These are phyloP conservation scores for Entamoeba dispar DNA, from an alignment of 208 protist species.

Conservation along the genomic window DNA sequence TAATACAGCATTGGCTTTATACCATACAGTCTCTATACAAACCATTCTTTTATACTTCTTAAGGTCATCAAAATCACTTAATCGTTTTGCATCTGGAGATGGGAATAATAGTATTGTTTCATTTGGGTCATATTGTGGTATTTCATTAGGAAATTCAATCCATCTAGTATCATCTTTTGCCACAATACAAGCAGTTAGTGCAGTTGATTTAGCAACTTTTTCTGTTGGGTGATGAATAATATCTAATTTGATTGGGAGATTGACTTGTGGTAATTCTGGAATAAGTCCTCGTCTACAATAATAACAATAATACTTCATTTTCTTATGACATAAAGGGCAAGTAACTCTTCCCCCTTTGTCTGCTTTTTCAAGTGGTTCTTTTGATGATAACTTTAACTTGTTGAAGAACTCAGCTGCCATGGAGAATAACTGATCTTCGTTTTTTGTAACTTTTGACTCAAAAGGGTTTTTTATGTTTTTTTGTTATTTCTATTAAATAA, in stretches of 20 bases:
- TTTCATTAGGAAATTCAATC: slow-evolving; percentile 16
- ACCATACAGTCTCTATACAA: slow-evolving; percentile 16
- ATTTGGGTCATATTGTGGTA: slow-evolving; percentile 14
- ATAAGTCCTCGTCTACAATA: not conserved
- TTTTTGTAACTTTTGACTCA: no score
- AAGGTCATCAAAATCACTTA: not conserved
- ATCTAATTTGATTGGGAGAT: not conserved
- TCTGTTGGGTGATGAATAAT: slow-evolving; percentile 23
- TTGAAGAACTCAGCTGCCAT: not conserved
- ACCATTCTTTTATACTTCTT: slow-evolving; percentile 8
- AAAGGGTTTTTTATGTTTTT: no score
- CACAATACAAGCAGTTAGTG: slow-evolving; percentile 9
- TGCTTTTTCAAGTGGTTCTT: not conserved
- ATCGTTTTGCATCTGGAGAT: not conserved
- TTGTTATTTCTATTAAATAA: no score
- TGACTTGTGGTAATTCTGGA: not conserved
- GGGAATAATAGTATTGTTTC: slow-evolving; percentile 14
- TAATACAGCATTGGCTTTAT: slow-evolving; percentile 1
- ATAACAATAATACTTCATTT: not conserved
- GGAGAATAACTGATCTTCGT: no score
- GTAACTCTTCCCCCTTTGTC: not conserved
- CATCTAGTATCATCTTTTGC: not conserved
- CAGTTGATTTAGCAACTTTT: slow-evolving; percentile 14
- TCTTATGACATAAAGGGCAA: not conserved
- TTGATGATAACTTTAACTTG: not conserved